Conservation (phyloP, 2,329 filamentous ascomycete genomes). For the Diaporthe australafricana region DNA sequence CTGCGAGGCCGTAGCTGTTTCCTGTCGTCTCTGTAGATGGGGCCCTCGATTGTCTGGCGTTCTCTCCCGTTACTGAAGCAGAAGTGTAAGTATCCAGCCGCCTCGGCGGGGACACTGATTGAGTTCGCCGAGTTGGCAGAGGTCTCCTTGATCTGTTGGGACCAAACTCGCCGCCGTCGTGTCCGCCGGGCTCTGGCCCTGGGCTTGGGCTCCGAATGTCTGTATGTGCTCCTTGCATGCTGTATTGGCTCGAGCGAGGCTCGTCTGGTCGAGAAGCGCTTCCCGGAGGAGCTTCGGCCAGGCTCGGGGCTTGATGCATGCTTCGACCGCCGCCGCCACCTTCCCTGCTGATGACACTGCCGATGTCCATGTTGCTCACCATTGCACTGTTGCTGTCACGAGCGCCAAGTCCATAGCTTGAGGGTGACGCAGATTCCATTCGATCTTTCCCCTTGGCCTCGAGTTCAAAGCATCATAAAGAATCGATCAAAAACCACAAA, state of each 20-base stretch:
- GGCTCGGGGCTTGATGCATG: conserved; percentile 48
- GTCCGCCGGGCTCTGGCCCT: background rate
- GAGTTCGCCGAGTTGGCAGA: conserved; percentile 32
- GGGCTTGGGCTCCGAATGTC: conserved; percentile 32
- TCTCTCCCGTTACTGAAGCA: conserved; percentile 63
- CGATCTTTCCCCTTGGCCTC: background rate
- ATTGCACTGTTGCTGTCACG: conserved; percentile 9
- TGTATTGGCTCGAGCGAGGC: conserved; percentile 30
- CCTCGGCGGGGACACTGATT: conserved; percentile 46
- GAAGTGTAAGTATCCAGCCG: conserved; percentile 66
- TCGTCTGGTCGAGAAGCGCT: conserved; percentile 37
- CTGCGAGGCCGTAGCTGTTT: conserved; percentile 61
- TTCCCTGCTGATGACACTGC: conserved; percentile 13
- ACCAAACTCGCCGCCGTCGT: background rate
- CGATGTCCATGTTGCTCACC: conserved; percentile 27
- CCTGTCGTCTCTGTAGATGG: conserved; percentile 60
- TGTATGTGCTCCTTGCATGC: conserved; percentile 9
- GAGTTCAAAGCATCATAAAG: conserved; percentile 22
- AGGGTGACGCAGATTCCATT: conserved; percentile 21
- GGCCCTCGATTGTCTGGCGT: conserved; percentile 51
- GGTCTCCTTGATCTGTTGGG: background rate
- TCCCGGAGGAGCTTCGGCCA: conserved; percentile 47
- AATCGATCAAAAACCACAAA: background rate
- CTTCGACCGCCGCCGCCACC: conserved; percentile 34
- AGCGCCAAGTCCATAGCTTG: conserved; percentile 18